Evolutionary conservation across 2,329 filamentous ascomycete genomes (phyloP), one percentile per base, ranked within the genome.

Genomic region (Clarireedia hainanense): DNA sequence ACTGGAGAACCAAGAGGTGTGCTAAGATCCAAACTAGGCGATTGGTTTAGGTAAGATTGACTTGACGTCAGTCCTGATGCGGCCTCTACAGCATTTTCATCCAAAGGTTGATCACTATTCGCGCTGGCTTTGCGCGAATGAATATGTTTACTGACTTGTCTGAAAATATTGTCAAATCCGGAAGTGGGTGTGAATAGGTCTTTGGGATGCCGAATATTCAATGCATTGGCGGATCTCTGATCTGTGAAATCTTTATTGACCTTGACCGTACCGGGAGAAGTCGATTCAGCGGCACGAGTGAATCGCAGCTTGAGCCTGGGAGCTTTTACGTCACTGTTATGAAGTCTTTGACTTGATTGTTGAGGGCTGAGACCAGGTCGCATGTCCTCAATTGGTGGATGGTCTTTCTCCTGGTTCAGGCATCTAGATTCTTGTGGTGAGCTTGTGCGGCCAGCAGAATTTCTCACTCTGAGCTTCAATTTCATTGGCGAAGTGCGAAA

Each of bases 151-250:
- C 62, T 60, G 39, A 68, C 63, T 48, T 66, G 63, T 39, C 59
- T 64, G 52, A 70, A 67, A n/a, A 68, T 61, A 39, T 59, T 63
- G 27, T 67, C 62, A 34, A 68, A 50, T 36, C 64, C 64, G 47
- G 55, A 50, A 48, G 57, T 48, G 7, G 68, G 57, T 12, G 67
- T 68, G 55, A 70, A 70, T 15, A 70, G 50, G 55, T 70, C 67
- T 55, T 63, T 66, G 9, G 64, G 61, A 30, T 59, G 60, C 24
- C 55, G 57, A 42, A 70, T 52, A 30, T 69, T 58, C 15, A 68
- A 56, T 40, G 63, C 65, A 10, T 61, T 45, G 12, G 58, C 54
- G 7, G 58, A 58, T 48, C 50, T 61, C 7, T 56, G 57, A 20
- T 61, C 61, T 37, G 43, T 52, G 37, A 58, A 61, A 10, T 63